Conservation (phyloP, 2,329 filamentous ascomycete genomes). For the Ophiobolus disseminans region DNA sequence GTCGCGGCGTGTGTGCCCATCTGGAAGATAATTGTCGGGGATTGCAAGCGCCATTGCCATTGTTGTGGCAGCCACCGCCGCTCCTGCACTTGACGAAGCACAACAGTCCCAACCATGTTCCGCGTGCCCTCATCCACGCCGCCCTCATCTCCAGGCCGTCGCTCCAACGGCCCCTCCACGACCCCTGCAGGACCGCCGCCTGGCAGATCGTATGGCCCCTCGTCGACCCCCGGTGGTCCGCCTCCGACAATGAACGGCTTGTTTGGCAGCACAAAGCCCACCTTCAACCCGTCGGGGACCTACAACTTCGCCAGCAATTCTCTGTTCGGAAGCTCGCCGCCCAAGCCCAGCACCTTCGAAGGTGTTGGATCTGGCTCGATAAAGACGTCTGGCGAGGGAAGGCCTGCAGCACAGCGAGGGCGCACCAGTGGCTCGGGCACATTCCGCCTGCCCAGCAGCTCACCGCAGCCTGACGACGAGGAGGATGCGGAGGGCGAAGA, state of each 20-base stretch:
- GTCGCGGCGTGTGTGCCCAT: background rate
- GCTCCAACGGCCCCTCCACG: slow-evolving; percentile 57
- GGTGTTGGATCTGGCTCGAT: slow-evolving; percentile 37
- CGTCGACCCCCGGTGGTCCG: slow-evolving; percentile 64
- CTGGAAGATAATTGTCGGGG: background rate
- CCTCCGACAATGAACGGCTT: slow-evolving; percentile 55
- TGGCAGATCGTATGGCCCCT: slow-evolving; percentile 52
- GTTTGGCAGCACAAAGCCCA: slow-evolving; percentile 61
- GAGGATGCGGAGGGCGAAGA: slow-evolving; percentile 34
- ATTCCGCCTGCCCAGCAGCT: slow-evolving; percentile 47
- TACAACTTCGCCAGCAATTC: slow-evolving; percentile 27
- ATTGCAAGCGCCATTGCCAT: slow-evolving; percentile 11
- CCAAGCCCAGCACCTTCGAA: slow-evolving; percentile 35
- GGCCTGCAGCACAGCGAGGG: slow-evolving; percentile 38
- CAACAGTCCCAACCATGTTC: slow-evolving; percentile 41
- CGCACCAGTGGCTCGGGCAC: slow-evolving; percentile 30
- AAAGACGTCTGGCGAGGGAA: slow-evolving; percentile 36
- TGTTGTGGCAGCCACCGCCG: slow-evolving; percentile 10
- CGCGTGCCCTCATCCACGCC: slow-evolving; percentile 43
- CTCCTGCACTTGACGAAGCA: slow-evolving; percentile 1
- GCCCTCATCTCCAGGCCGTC: slow-evolving; percentile 46
- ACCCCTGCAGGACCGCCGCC: slow-evolving; percentile 65
- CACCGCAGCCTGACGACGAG: slow-evolving; percentile 28
- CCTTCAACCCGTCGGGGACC: slow-evolving; percentile 25
- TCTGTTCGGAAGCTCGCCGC: slow-evolving; percentile 43